Evolutionary conservation across 1,284 basidiomycete genomes (phyloP).

Genomic region (Flammula alnicola): DNA sequence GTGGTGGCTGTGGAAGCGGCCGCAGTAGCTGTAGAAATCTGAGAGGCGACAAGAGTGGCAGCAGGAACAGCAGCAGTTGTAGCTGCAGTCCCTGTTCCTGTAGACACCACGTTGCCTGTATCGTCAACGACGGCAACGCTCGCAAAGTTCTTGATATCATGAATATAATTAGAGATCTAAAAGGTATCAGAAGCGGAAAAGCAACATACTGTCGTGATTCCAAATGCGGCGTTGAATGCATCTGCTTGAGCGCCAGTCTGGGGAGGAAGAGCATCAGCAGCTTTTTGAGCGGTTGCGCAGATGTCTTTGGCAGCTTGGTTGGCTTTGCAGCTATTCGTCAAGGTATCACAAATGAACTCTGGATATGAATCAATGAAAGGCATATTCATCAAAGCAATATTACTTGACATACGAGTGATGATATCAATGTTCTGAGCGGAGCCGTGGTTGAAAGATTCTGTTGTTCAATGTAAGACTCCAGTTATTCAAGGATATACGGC

Average conservation of each 20-base stretch:
- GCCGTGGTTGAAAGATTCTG: slow-evolving; percentile 55
- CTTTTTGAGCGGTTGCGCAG: slow-evolving; percentile 47
- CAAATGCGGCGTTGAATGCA: slow-evolving; percentile 61
- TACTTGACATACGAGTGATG: slow-evolving; percentile 43
- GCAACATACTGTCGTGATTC: slow-evolving; percentile 44
- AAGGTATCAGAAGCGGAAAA: neutral
- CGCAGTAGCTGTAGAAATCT: slow-evolving; percentile 15
- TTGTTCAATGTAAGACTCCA: neutral
- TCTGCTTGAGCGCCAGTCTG: slow-evolving; percentile 63
- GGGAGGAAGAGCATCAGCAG: slow-evolving; percentile 43
- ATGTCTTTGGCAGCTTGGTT: slow-evolving; percentile 54
- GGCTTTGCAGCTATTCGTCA: slow-evolving; percentile 55
- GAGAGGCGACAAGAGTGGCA: no score
- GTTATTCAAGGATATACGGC: slow-evolving; percentile 19
- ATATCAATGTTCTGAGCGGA: slow-evolving; percentile 57
- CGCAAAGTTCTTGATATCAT: slow-evolving; percentile 1
- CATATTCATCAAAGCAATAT: neutral
- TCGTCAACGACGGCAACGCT: slow-evolving; percentile 40
- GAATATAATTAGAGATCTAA: neutral
- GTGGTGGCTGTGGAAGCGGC: slow-evolving; percentile 10
- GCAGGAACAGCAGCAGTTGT: neutral
- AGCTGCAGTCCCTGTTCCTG: slow-evolving; percentile 3
- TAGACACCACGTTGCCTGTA: slow-evolving; percentile 37
- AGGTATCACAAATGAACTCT: slow-evolving; percentile 59
- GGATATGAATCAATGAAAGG: neutral